Evolutionary conservation across 441 rosid genomes (phyloP).

Genomic region (Arabidopsis lyrata): DNA sequence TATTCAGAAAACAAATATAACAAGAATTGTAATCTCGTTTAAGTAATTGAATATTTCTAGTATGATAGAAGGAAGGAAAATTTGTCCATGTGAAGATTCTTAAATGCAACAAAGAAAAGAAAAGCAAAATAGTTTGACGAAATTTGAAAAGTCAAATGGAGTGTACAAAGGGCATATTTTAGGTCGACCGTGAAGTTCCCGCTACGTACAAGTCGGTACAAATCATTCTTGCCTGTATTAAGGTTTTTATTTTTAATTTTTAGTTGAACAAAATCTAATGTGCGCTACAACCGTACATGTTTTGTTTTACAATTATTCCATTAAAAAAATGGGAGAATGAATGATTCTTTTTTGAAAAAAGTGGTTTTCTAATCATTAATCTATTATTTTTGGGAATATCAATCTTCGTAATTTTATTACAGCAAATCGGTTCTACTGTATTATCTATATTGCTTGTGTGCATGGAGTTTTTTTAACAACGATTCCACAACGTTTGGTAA

Average conservation of each 20-base stretch:
- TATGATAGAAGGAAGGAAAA: background rate
- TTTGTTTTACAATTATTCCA: background rate
- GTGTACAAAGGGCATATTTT: constrained; percentile 16
- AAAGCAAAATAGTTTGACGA: background rate
- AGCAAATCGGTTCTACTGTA: no score
- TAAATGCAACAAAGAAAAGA: background rate
- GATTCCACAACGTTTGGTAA: background rate
- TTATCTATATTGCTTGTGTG: background rate
- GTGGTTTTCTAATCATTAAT: background rate
- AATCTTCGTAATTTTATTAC: no score
- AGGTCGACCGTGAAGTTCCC: constrained; percentile 14
- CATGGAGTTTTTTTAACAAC: background rate
- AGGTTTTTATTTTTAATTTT: background rate
- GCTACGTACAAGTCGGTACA: constrained; percentile 32
- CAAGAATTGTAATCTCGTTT: background rate
- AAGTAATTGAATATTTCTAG: background rate
- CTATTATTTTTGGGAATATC: background rate
- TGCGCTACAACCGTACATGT: constrained; percentile 5
- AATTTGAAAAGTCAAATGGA: constrained; percentile 27
- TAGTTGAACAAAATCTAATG: constrained; percentile 11
- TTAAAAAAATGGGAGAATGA: background rate
- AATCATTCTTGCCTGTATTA: constrained; percentile 39
- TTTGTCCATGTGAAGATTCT: constrained; percentile 15
- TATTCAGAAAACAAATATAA: background rate
- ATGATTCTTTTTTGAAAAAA: constrained; percentile 12